Base-by-base conservation (phyloP, 1,284 basidiomycete genomes). In the Fistulinella cinereoalba region DNA sequence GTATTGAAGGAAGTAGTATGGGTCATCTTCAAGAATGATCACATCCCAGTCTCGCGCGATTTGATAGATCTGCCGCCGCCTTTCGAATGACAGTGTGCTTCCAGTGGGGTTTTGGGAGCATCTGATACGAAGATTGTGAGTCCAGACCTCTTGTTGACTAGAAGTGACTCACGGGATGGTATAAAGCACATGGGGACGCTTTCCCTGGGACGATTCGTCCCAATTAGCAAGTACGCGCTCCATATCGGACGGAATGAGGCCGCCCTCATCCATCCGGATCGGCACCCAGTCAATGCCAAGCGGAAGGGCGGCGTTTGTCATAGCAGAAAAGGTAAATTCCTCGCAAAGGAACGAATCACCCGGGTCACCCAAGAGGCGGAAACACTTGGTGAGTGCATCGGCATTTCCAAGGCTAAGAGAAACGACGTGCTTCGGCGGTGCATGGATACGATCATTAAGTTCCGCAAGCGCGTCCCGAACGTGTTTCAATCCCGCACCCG, bases 311-410 rank as follows among this genome's bases (percentile, higher is more conserved):
- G 62, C 62, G 24, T 64, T 71, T 55, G 29, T 71, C 60, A 64
- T 64, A 12, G 73, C 70, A 4, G 76, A 73, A 51, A 76, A 78
- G 0, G 71, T 65, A 53, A 71, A 69, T 40, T 71, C 69, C 46
- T 83, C 81, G 9, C 76, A 74, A 5, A 83, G 60, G 46, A 83
- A 69, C 2, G 73, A 71, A 51, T 83, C 81, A 9, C 79, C 80
- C 4, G 65, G 62, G 46, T 81, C 75, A 42, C 74, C 68, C 18
- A 83, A 43, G 2, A 70, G 50, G 13, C 66, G 63, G 46, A 68
- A 69, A n/a, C 66, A 68, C 38, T 70, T 70, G 8, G 65, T 69
- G 49, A 69, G 58, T 2, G 57, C 68, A 34, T 68, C 66, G 0
- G 66, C 69, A 33, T 70, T 68, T 15, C 66, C 66, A 10, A 64